These are phyloP conservation scores for Clarireedia homoeocarpa DNA, from an alignment of 2,329 filamentous ascomycete genomes.

Conservation along the genomic window DNA sequence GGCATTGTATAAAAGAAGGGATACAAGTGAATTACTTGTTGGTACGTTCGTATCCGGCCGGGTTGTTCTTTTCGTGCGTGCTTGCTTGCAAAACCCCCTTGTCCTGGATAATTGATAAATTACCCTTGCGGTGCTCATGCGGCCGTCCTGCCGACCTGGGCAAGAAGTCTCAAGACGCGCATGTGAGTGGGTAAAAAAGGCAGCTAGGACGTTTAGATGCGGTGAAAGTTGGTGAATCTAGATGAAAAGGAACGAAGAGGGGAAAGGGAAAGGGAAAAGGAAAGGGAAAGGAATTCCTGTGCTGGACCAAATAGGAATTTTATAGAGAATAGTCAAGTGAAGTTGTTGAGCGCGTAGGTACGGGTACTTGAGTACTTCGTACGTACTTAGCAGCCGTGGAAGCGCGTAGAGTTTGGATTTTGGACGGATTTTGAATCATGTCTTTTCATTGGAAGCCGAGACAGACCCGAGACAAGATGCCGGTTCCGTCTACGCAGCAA, in stretches of 20 bases:
- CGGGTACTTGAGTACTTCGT: too few relatives aligned
- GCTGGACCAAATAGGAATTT: neutral
- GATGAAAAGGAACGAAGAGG: neutral
- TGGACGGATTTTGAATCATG: too few relatives aligned
- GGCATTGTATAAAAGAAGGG: neutral
- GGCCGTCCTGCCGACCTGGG: conserved; percentile 7
- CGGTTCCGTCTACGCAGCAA: too few relatives aligned
- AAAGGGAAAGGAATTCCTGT: neutral
- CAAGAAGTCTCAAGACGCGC: neutral
- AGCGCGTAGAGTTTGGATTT: too few relatives aligned
- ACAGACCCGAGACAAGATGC: too few relatives aligned
- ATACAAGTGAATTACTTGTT: neutral
- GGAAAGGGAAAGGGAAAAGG: neutral
- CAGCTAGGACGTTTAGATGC: too few relatives aligned
- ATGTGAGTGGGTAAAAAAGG: conserved; percentile 7
- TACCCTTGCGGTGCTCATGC: conserved; percentile 9
- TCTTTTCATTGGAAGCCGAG: too few relatives aligned
- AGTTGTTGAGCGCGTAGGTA: neutral
- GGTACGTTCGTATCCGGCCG: neutral
- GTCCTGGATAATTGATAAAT: conserved; percentile 2
- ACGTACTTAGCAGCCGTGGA: too few relatives aligned
- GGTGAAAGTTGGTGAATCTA: neutral
- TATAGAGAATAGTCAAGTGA: too few relatives aligned
- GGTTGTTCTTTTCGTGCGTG: neutral
- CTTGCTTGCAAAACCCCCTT: neutral